Conservation (phyloP, 2,329 filamentous ascomycete species). For the Periconia digitata region DNA sequence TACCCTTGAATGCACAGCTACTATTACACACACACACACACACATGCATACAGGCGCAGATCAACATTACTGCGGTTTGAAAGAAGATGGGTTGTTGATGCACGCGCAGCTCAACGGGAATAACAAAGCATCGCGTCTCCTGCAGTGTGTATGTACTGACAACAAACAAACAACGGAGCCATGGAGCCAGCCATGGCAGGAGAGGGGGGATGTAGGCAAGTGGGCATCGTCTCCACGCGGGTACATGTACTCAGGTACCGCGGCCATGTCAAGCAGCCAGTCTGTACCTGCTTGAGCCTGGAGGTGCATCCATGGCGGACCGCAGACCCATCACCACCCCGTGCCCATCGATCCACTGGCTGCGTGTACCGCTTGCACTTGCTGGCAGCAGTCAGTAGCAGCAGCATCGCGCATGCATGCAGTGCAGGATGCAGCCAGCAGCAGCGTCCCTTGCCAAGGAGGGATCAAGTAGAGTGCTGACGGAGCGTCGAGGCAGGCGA, state of each 20-base stretch:
- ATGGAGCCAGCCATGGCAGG: background rate
- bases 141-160: too few relatives aligned
- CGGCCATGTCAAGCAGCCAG: too few relatives aligned
- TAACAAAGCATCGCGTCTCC: too few relatives aligned
- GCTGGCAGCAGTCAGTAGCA: background rate
- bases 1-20: too few relatives aligned
- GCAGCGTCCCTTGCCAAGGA: background rate
- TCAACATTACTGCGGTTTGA: too few relatives aligned
- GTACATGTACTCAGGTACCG: too few relatives aligned
- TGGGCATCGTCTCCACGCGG: background rate
- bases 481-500: slow-evolving; percentile 9
- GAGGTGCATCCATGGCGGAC: slow-evolving; percentile 6
- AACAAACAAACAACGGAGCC: background rate
- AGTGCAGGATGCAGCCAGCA: too few relatives aligned
- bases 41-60: too few relatives aligned
- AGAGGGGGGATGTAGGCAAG: background rate
- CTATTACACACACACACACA: too few relatives aligned
- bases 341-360: background rate
- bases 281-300: background rate
- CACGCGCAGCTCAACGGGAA: too few relatives aligned
- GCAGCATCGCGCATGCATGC: too few relatives aligned
- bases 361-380: background rate
- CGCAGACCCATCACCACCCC: background rate
- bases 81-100: too few relatives aligned
- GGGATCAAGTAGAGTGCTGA: background rate